Base-by-base conservation (phyloP, 2,329 filamentous ascomycete species). In the Trichoderma aggressivum region DNA sequence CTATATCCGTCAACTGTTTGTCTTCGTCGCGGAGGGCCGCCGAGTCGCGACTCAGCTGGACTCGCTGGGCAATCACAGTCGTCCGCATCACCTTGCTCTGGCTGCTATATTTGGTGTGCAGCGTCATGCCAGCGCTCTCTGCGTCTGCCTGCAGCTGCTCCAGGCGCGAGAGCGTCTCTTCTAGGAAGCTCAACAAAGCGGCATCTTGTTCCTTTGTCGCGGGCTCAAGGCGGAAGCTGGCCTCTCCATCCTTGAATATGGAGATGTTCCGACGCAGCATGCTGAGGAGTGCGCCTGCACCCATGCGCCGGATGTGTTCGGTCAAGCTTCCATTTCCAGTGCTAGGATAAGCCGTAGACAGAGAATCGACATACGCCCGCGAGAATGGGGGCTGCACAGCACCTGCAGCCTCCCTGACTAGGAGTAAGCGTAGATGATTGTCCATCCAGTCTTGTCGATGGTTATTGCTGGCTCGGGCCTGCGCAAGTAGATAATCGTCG, bases 41-140 rank as follows among this genome's bases (percentile, higher is more conserved):
- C 74, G 90, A 90, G 78, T 94, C 90, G 73, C 89, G 91, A 80
- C 91, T 93, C 53, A 96, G 85, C 76, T 94, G 90, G 21, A 96
- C 92, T 78, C 92, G 92, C 77, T 95, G 92, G 18, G 92, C 92
- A 64, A 95, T 89, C 36, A 95, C 89, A 0, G 93, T 95, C 1
- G 92, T 93, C 58, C 93, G 87, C 53, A 93, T 81, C 56, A 91
- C 89, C 74, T 89, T 90, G 80, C 87, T 88, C 74, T 91, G 90
- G 12, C 91, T 86, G 75, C 91, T 91, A 79, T 96, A 92, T 78
- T 91, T 91, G 81, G 91, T 97, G 73, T 90, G 89, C 34, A 97
- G 85, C 5, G 84, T 80, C 47, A 82, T 83, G 11, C 84, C 82
- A 5, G 82, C 78, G 58, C 82, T 79, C 59, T 84, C 78, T 18